These are phyloP conservation scores for Cutaneotrichosporon sp. DNA, from an alignment of 1,284 basidiomycete species.

Conservation along the genomic window DNA sequence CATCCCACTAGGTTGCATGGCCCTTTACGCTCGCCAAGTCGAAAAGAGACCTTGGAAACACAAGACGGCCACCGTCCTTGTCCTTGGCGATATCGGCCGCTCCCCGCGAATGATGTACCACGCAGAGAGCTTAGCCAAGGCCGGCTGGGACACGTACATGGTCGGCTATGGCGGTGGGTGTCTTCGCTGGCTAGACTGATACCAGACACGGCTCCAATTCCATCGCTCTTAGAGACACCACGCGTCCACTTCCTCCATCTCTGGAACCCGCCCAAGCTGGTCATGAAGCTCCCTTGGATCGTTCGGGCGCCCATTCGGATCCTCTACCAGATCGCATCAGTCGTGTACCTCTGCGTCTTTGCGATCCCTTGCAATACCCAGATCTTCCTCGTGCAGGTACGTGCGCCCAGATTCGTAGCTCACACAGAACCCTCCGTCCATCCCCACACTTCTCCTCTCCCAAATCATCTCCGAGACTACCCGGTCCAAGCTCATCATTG, in stretches of 20 bases:
- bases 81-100: constrained; percentile 92
- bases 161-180: constrained; percentile 79
- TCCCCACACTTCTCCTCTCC: constrained; percentile 86
- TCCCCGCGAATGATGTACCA: constrained; percentile 99
- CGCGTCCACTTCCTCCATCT: constrained; percentile 68
- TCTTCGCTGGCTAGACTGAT: neutral
- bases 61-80: constrained; percentile 75
- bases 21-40: constrained; percentile 17
- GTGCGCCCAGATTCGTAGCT: constrained; percentile 32
- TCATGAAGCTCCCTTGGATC: constrained; percentile 66
- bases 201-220: constrained; percentile 70
- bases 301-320: constrained; percentile 79
- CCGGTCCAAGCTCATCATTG: constrained; percentile 84
- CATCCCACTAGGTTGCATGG: constrained; percentile 14
- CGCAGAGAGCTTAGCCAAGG: constrained; percentile 81
- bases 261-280: constrained; percentile 62
- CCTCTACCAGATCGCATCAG: constrained; percentile 63
- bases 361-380: constrained; percentile 70
- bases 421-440: constrained; percentile 86
- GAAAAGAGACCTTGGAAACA: constrained; percentile 27
- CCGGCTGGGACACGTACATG: constrained; percentile 74
- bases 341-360: constrained; percentile 62
- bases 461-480: constrained; percentile 68
- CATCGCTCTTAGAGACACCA: constrained; percentile 64
- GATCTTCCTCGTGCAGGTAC: constrained; percentile 84